Conservation (phyloP, 2,329 filamentous ascomycete genomes). For the Alternaria gansuensis region DNA sequence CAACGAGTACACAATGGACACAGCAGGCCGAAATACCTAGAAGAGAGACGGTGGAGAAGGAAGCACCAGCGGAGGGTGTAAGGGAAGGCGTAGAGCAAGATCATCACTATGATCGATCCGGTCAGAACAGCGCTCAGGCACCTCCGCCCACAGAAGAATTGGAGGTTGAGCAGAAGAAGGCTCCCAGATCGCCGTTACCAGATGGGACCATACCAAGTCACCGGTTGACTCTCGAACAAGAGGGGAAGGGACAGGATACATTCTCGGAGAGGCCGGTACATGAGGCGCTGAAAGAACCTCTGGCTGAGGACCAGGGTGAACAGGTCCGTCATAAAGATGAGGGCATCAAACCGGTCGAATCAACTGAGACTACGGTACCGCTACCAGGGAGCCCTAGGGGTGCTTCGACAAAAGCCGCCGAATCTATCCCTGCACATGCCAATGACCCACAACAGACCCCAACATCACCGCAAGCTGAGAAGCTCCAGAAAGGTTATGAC, state of each 20-base stretch:
- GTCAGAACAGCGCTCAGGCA: slow-evolving; percentile 53
- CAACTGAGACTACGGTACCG: slow-evolving; percentile 55
- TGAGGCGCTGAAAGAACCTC: slow-evolving; percentile 51
- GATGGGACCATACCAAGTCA: slow-evolving; percentile 61
- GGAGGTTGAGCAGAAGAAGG: slow-evolving; percentile 58
- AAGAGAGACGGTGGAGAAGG: slow-evolving; percentile 41
- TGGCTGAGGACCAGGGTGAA: slow-evolving; percentile 40
- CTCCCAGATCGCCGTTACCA: slow-evolving; percentile 56
- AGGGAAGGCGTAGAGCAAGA: slow-evolving; percentile 59
- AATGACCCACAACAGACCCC: slow-evolving; percentile 55
- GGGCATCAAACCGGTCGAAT: slow-evolving; percentile 51
- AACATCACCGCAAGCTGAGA: slow-evolving; percentile 32
- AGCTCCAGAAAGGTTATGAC: slow-evolving; percentile 54
- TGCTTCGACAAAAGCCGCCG: slow-evolving; percentile 56
- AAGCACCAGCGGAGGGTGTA: slow-evolving; percentile 27
- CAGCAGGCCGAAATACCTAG: slow-evolving; percentile 41
- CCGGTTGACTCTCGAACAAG: slow-evolving; percentile 43
- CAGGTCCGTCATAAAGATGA: slow-evolving; percentile 28
- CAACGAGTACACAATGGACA: slow-evolving; percentile 28
- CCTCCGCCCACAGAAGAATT: slow-evolving; percentile 53
- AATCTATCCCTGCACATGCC: slow-evolving; percentile 63
- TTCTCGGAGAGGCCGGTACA: slow-evolving; percentile 43
- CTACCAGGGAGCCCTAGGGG: slow-evolving; percentile 41
- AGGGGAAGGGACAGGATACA: slow-evolving; percentile 47
- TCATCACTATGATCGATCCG: slow-evolving; percentile 60